A percentile compares a stretch with the other conserved stretches of the same genome.
Conservation (phyloP, 139 green algal genomes). For the Chlorella sp. region DNA sequence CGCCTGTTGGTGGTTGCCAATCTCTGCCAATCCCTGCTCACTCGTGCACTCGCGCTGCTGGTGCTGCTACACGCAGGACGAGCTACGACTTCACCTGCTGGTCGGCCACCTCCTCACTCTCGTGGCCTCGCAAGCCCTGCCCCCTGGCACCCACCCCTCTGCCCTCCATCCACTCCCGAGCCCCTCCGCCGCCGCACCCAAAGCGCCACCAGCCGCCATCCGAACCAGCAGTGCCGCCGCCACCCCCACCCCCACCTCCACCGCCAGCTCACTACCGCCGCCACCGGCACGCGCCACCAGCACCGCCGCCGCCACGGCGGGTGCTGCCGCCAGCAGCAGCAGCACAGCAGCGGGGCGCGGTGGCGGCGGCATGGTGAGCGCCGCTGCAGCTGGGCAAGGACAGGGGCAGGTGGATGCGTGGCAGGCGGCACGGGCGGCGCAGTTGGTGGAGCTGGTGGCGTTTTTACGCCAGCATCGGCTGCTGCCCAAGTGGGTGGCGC, state of each 20-base stretch:
- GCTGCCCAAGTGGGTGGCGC: constrained; percentile 69
- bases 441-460: constrained; percentile 43
- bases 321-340: no score
- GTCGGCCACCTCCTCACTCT: constrained; percentile 19
- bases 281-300: background rate
- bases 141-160: background rate
- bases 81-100: constrained; percentile 12
- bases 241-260: background rate
- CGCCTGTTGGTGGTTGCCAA: no score
- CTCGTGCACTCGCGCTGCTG: no score
- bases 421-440: background rate
- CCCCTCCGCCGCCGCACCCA: no score
- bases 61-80: no score
- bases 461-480: constrained; percentile 49
- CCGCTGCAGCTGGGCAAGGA: background rate
- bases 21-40: no score
- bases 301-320: no score
- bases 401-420: background rate
- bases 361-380: background rate
- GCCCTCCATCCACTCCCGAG: background rate
- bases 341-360: background rate
- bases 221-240: background rate
- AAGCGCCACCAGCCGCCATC: background rate
- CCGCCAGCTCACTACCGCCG: background rate
- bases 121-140: background rate